These are phyloP conservation scores for Margaritispora aquatica DNA, from an alignment of 495 filamentous ascomycete species.

Conservation along the genomic window DNA sequence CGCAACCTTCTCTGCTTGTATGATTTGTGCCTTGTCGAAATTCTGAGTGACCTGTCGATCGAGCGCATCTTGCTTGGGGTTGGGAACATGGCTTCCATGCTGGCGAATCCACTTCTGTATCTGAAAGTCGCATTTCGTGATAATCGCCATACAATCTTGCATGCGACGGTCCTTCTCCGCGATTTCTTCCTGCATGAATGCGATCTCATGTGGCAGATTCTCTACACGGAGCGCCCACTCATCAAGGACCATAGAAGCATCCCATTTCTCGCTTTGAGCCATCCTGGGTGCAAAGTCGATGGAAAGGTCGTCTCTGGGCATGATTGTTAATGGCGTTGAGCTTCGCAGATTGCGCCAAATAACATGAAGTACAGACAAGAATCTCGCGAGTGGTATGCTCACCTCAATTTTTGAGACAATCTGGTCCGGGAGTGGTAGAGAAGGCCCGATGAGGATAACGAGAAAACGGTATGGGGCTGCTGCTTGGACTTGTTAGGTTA, in stretches of 20 bases:
- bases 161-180: slow-evolving; percentile 80
- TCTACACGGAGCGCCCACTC: slow-evolving; percentile 83
- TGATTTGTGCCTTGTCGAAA: slow-evolving; percentile 59
- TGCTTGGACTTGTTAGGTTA: too few relatives aligned
- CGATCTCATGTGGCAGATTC: slow-evolving; percentile 87
- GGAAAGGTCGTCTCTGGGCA: slow-evolving; percentile 57
- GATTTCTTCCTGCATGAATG: slow-evolving; percentile 91
- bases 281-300: slow-evolving; percentile 48
- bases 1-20: slow-evolving; percentile 83
- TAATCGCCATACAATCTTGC: slow-evolving; percentile 63
- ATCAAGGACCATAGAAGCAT: slow-evolving; percentile 85
- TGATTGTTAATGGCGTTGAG: slow-evolving; percentile 29
- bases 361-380: not conserved
- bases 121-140: slow-evolving; percentile 70
- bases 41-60: slow-evolving; percentile 63
- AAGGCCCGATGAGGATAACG: too few relatives aligned
- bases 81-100: slow-evolving; percentile 72
- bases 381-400: slow-evolving; percentile 15
- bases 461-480: too few relatives aligned
- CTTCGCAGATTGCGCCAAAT: slow-evolving; percentile 6
- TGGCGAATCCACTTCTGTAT: slow-evolving; percentile 87
- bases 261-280: slow-evolving; percentile 47
- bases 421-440: too few relatives aligned
- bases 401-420: too few relatives aligned
- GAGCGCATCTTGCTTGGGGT: slow-evolving; percentile 80